phyloP scores from a whole-genome alignment of 352 stramenopile genomes.

The Phytophthora uliginosa region DNA sequence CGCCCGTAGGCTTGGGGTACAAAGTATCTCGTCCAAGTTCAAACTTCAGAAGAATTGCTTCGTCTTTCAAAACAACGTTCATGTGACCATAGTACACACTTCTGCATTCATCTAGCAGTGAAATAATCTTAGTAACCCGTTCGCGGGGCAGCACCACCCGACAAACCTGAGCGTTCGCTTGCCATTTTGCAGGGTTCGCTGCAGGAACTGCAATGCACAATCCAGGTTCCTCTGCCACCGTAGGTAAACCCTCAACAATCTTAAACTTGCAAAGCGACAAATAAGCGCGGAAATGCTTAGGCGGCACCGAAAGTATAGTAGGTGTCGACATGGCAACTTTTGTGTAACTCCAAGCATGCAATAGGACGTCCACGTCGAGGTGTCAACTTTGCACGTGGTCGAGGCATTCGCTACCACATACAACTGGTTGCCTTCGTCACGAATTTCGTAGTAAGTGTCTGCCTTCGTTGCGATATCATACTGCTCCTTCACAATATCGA shows the following conservation, averaged over 20 bases:
- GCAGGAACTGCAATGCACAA: too few species aligned
- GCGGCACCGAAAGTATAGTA: constrained; percentile 6
- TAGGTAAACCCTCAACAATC: too few species aligned
- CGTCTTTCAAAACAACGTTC: neutral
- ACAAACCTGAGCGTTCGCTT: too few species aligned
- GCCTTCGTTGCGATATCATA: neutral
- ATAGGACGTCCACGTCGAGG: neutral
- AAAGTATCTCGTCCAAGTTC: neutral
- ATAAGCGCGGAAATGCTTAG: neutral
- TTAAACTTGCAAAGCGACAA: too few species aligned
- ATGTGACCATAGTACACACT: neutral
- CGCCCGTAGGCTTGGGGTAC: neutral
- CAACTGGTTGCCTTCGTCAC: neutral
- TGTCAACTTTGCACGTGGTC: constrained; percentile 1
- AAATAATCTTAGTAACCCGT: neutral
- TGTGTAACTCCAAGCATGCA: constrained; percentile 9
- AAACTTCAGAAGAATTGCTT: neutral
- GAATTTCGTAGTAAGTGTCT: constrained; percentile 1
- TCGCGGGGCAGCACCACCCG: neutral
- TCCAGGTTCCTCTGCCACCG: too few species aligned
- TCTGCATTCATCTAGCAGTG: neutral
- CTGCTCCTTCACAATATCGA: too few species aligned
- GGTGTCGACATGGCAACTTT: constrained; percentile 2
- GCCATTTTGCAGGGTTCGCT: too few species aligned
- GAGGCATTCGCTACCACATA: neutral